A percentile compares a stretch with the other conserved stretches of the same genome.
These are phyloP conservation scores for Crithidia acanthocephali DNA, from an alignment of 208 protist genomes.

Conservation along the genomic window DNA sequence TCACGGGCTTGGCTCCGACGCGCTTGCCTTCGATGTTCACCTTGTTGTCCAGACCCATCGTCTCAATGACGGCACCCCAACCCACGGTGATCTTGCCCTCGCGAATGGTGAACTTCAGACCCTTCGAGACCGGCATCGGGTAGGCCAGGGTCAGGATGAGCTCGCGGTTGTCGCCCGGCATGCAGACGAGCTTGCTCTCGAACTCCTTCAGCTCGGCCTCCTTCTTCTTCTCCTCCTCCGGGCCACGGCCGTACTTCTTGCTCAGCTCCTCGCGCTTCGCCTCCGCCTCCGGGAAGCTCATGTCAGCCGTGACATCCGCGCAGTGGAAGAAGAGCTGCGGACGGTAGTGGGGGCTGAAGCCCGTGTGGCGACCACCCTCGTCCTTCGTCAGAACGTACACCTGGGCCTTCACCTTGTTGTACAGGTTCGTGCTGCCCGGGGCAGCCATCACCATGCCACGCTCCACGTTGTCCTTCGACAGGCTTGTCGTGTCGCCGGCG, in stretches of 20 bases:
- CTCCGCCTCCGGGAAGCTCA: conserved; percentile 94
- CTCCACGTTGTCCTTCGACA: conserved; percentile 97
- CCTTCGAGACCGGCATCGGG: conserved; percentile 94
- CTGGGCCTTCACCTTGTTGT: conserved; percentile 96
- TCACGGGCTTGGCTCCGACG: conserved; percentile 36
- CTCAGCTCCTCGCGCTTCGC: conserved; percentile 67
- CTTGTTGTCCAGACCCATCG: conserved; percentile 88
- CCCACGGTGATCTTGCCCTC: conserved; percentile 99
- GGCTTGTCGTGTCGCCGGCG: conserved; percentile 72
- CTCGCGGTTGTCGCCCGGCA: conserved; percentile 98
- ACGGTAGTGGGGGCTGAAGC: conserved; percentile 97
- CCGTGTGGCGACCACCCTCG: conserved; percentile 99
- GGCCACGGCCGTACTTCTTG: conserved; percentile 83
- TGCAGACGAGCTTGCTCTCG: conserved; percentile 95
- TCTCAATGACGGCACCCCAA: conserved; percentile 97
- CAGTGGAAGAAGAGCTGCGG: conserved; percentile 99
- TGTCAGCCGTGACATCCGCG: conserved; percentile 96
- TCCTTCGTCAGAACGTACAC: conserved; percentile 99
- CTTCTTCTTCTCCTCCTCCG: conserved; percentile 85
- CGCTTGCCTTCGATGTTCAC: conserved; percentile 86
- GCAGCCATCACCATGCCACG: conserved; percentile 96
- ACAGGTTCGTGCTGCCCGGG: conserved; percentile 92
- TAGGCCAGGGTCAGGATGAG: conserved; percentile 94
- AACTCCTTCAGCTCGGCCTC: conserved; percentile 81
- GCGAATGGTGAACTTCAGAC: conserved; percentile 98